Evolutionary conservation across 352 stramenopile species (phyloP).

Genomic region (Phytophthora cryptogea): DNA sequence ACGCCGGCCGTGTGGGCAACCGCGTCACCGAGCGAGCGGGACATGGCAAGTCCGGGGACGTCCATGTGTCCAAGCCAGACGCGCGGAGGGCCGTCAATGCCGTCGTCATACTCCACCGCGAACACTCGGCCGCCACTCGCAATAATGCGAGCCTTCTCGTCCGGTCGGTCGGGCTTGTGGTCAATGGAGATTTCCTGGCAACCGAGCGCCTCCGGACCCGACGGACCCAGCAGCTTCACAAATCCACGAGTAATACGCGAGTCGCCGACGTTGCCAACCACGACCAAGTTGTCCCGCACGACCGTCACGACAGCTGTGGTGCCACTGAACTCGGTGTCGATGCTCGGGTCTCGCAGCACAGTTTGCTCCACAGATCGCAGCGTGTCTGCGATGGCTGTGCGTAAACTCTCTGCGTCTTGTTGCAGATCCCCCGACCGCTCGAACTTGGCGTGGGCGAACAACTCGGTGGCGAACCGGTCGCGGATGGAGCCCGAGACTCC

Average conservation of each 20-base stretch:
- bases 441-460: conserved; percentile 92
- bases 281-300: conserved; percentile 83
- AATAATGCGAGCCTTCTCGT: conserved; percentile 96
- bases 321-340: conserved; percentile 94
- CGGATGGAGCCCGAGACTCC: conserved; percentile 91
- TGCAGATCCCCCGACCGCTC: conserved; percentile 49
- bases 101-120: conserved; percentile 98
- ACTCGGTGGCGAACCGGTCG: conserved; percentile 86
- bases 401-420: conserved; percentile 58
- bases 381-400: conserved; percentile 62
- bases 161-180: conserved; percentile 97
- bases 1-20: conserved; percentile 97
- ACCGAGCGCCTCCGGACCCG: conserved; percentile 34
- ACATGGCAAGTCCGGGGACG: conserved; percentile 98
- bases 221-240: conserved; percentile 40
- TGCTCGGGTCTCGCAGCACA: conserved; percentile 89
- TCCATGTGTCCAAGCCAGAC: conserved; percentile 99
- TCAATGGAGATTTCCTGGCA: conserved; percentile 93
- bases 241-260: conserved; percentile 92
- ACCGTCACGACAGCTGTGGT: conserved; percentile 82
- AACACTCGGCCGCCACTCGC: conserved; percentile 96
- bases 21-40: conserved; percentile 94
- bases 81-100: conserved; percentile 96
- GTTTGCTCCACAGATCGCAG: conserved; percentile 72
- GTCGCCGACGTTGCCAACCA: conserved; percentile 97